Conservation (phyloP, 2,329 filamentous ascomycete genomes). For the Fusarium tanahbumbuense region DNA sequence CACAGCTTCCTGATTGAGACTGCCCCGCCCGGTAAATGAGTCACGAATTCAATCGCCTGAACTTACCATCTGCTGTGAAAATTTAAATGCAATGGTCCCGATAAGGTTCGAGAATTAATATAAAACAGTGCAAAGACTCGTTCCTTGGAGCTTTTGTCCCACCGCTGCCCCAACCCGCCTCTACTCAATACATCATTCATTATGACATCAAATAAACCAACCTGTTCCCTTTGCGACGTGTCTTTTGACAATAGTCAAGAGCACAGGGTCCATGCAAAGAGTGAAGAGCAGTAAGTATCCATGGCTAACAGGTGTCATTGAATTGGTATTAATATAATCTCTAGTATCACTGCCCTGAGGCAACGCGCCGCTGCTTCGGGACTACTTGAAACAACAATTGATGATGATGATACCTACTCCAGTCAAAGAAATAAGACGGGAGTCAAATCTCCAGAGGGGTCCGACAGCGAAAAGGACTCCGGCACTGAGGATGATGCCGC, state of each 20-base stretch:
- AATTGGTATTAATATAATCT: not conserved
- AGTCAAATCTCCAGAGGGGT: not conserved
- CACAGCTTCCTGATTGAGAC: slow-evolving; percentile 13
- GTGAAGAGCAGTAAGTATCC: slow-evolving; percentile 7
- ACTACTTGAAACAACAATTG: not conserved
- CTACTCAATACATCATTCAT: not conserved
- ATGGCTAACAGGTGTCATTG: accelerated
- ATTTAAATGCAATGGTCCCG: not conserved
- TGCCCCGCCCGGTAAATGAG: slow-evolving; percentile 1
- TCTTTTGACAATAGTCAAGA: slow-evolving; percentile 13
- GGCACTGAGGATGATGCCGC: not conserved
- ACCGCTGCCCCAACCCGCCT: not conserved
- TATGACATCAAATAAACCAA: not conserved
- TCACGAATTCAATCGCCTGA: not conserved
- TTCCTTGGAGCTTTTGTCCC: not conserved
- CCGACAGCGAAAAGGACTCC: not conserved
- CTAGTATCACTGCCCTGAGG: slow-evolving; percentile 1
- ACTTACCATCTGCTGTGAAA: not conserved
- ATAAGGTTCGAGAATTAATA: not conserved
- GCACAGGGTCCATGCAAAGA: slow-evolving; percentile 23
- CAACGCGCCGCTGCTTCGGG: slow-evolving; percentile 4
- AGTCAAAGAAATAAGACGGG: not conserved
- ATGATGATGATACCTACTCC: not conserved
- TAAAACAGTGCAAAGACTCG: not conserved
- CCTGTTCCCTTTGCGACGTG: slow-evolving; percentile 13